Conservation (phyloP, 257 asterid genomes). For the Forsythia viridissima region DNA sequence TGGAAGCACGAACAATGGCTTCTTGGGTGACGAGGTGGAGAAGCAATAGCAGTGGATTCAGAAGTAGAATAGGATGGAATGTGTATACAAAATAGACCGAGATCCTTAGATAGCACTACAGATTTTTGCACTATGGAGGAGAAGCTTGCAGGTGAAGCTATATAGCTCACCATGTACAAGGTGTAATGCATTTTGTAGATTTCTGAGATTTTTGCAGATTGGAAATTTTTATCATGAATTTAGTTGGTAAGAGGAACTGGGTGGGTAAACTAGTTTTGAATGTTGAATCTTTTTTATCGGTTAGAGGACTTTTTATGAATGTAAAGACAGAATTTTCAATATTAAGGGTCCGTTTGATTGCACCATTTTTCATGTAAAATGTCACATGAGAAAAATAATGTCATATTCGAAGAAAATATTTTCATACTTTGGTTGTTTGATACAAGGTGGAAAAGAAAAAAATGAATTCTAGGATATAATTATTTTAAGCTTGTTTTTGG, state of each 20-base stretch:
- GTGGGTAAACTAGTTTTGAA: background rate
- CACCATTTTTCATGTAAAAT: too few relatives aligned
- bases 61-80: background rate
- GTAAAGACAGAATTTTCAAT: background rate
- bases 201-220: background rate
- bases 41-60: constrained; percentile 23
- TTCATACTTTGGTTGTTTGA: too few relatives aligned
- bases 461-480: too few relatives aligned
- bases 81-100: background rate
- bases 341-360: too few relatives aligned
- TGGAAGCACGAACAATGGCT: background rate
- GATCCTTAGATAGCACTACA: background rate
- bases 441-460: too few relatives aligned
- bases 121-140: background rate
- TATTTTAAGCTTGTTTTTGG: too few relatives aligned
- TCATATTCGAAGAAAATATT: too few relatives aligned
- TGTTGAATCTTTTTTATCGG: background rate
- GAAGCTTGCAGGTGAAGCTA: background rate
- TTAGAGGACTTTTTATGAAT: background rate
- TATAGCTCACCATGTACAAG: background rate
- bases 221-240: background rate
- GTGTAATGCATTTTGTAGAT: background rate
- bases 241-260: background rate
- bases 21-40: constrained; percentile 21
- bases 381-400: too few relatives aligned